Percentiles rank a stretch among this genome's conserved stretches.
These are phyloP conservation scores for Lipomyces oligophaga DNA, from an alignment of 805 yeast genomes.

Conservation along the genomic window DNA sequence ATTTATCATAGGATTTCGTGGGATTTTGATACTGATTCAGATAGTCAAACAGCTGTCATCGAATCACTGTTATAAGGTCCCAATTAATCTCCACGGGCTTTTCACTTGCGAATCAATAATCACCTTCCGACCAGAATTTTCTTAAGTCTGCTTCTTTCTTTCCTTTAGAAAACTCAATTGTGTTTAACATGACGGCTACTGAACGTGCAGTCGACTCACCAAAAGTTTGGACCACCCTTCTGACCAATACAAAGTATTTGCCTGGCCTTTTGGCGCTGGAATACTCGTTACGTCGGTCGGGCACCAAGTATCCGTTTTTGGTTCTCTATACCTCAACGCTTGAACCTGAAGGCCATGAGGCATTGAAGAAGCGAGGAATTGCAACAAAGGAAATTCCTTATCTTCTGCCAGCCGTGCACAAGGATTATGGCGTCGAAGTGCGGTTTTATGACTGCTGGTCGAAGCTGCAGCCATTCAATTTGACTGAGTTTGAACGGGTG, in stretches of 20 bases:
- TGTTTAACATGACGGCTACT: conserved; percentile 8
- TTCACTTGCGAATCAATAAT: neutral
- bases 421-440: conserved; percentile 49
- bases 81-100: too few species aligned
- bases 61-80: too few species aligned
- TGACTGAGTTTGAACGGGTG: conserved; percentile 50
- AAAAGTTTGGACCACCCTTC: conserved; percentile 53
- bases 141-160: neutral
- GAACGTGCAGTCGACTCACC: conserved; percentile 22
- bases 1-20: too few species aligned
- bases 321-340: conserved; percentile 53
- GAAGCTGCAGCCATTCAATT: conserved; percentile 52
- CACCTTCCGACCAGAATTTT: neutral
- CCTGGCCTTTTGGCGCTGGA: conserved; percentile 52
- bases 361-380: conserved; percentile 43
- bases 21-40: too few species aligned
- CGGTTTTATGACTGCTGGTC: conserved; percentile 62
- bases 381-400: conserved; percentile 43
- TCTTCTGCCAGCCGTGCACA: conserved; percentile 44
- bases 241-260: conserved; percentile 51
- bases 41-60: too few species aligned
- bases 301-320: conserved; percentile 50
- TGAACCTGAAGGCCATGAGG: conserved; percentile 42
- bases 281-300: conserved; percentile 43
- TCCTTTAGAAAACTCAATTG: neutral